Evolutionary conservation across 2,329 filamentous ascomycete species (phyloP).

Genomic region (Diplodia corticola): DNA sequence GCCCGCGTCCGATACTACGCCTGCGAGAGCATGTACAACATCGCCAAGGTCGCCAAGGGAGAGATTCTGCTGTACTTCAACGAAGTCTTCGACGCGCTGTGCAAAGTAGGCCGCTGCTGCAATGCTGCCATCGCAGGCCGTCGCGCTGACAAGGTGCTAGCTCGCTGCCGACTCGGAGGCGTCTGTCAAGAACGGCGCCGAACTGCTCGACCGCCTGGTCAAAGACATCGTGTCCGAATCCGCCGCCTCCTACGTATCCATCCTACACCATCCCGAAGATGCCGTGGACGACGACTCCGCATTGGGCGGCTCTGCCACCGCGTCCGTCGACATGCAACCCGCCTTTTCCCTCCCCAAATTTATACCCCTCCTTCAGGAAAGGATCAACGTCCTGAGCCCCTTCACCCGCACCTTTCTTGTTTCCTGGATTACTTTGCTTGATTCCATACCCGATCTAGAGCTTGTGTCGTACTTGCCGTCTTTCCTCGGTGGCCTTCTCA

Average conservation of each 20-base stretch:
- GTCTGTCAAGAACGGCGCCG: conserved; percentile 96
- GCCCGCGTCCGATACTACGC: conserved; percentile 96
- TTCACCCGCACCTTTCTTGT: conserved; percentile 95
- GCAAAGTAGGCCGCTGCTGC: conserved; percentile 64
- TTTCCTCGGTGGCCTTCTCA: conserved; percentile 85
- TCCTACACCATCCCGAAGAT: conserved; percentile 67
- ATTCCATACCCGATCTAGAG: conserved; percentile 95
- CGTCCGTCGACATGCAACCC: conserved; percentile 59
- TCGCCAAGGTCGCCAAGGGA: conserved; percentile 97
- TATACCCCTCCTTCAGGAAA: conserved; percentile 88
- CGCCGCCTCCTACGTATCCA: conserved; percentile 89
- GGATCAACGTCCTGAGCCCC: conserved; percentile 91
- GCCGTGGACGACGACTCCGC: conserved; percentile 48
- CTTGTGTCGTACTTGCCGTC: conserved; percentile 89
- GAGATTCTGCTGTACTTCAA: conserved; percentile 98
- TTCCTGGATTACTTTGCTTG: conserved; percentile 90
- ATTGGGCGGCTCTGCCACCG: conserved; percentile 25
- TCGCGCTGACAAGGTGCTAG: conserved; percentile 49
- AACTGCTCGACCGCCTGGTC: conserved; percentile 88
- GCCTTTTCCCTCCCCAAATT: conserved; percentile 91
- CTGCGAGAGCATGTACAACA: conserved; percentile 99
- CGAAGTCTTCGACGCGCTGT: conserved; percentile 94
- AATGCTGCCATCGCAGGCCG: background rate
- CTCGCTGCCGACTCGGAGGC: conserved; percentile 93
- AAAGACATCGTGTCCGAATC: conserved; percentile 97